Percentiles rank a stretch among this genome's conserved stretches.
Conservation (phyloP, 768 basidiomycete genomes). For the Candolleomyces eurysporus region DNA sequence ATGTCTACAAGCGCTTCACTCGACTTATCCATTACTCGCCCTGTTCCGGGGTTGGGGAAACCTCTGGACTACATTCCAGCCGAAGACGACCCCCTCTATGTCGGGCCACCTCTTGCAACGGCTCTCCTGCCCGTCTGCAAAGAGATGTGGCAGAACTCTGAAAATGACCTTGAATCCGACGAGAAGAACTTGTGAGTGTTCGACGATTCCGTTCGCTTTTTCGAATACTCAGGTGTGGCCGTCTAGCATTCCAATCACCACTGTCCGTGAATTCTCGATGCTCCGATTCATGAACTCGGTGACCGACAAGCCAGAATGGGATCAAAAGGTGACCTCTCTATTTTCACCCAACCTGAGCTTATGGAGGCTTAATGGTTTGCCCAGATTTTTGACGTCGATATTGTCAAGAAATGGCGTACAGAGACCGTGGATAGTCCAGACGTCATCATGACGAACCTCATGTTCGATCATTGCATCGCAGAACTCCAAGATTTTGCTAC, state of each 20-base stretch:
- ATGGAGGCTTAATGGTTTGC: conserved; percentile 9
- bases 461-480: conserved; percentile 22
- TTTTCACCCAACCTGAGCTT: neutral
- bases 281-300: conserved; percentile 32
- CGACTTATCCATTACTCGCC: conserved; percentile 5
- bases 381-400: conserved; percentile 17
- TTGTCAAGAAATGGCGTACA: conserved; percentile 17
- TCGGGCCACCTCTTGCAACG: neutral
- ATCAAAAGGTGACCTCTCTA: conserved; percentile 22
- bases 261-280: conserved; percentile 32
- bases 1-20: neutral
- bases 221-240: neutral
- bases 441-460: conserved; percentile 6
- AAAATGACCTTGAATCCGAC: no score
- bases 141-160: neutral
- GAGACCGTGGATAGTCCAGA: conserved; percentile 1
- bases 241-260: conserved; percentile 19
- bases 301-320: conserved; percentile 34
- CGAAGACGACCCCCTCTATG: neutral
- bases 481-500: conserved; percentile 21
- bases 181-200: neutral
- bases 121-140: neutral
- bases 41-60: conserved; percentile 3
- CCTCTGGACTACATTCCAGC: neutral
- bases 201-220: neutral